Evolutionary conservation across 2,329 filamentous ascomycete species (phyloP).

Genomic region (Amauroascus verrucosus): DNA sequence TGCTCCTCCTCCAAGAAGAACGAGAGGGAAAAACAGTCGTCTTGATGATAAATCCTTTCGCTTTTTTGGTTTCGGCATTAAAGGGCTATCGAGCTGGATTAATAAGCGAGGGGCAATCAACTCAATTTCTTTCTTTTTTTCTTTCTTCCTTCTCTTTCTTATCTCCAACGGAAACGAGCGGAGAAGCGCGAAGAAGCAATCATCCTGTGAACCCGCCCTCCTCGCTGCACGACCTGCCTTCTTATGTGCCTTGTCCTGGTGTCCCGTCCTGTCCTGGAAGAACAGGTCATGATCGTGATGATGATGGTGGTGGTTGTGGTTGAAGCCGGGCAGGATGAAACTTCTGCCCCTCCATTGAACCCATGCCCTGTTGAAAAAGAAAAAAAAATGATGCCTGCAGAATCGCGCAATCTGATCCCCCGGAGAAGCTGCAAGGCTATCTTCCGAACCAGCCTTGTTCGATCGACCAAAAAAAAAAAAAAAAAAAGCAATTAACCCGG

Average conservation of each 20-base stretch:
- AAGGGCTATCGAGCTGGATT: background rate
- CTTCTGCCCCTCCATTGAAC: background rate
- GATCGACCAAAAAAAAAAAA: background rate
- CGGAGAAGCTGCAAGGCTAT: background rate
- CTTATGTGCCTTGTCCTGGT: background rate
- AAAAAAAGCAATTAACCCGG: too few relatives aligned
- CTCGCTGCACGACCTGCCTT: background rate
- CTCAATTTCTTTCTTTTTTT: background rate
- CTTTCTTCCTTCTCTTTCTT: background rate
- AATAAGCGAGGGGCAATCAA: constrained; percentile 11
- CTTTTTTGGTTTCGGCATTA: background rate
- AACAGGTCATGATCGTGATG: background rate
- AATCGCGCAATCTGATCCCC: too few relatives aligned
- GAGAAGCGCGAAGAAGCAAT: background rate
- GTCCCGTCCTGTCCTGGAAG: too few relatives aligned
- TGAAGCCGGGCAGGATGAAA: background rate
- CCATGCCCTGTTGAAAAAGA: too few relatives aligned
- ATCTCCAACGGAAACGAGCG: background rate
- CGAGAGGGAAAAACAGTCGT: background rate
- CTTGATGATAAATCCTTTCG: constrained; percentile 5
- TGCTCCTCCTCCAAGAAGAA: background rate
- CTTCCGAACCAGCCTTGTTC: background rate
- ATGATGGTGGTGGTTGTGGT: background rate
- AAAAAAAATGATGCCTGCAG: too few relatives aligned
- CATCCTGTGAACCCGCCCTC: background rate